Base-by-base conservation (phyloP, 371 early-diverging fungal species). In the Zychaea mexicana region DNA sequence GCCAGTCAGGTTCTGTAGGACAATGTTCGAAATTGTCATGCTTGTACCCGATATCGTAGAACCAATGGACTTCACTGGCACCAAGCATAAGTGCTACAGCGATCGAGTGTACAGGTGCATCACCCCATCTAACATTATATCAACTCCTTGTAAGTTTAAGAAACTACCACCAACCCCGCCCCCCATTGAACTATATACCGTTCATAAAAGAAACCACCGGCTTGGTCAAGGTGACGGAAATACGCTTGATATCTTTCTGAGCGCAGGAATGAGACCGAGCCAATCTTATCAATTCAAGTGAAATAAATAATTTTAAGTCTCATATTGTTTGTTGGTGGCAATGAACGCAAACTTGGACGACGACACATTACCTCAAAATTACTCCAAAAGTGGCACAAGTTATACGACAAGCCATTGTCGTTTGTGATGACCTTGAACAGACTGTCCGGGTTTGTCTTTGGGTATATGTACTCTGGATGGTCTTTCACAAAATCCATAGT, bases 31-130 rank as follows among this genome's bases (percentile, higher is more conserved):
- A 88, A 46, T 77, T 72, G 31, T 85, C 88, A 68, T 94, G 94
- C 33, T 80, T 79, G 68, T 95, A 95, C 6, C 94, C 95, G 59
- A 95, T 92, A 67, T 94, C 93, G 65, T 96, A 92, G 75, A 98
- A 98, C 78, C 91, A 96, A 67, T 96, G 96, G 22, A 97, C 85
- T 74, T 95, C 87, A 17, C 84, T 77, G 61, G 86, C 88, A 28
- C 85, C 79, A 26, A 97, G 72, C 84, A 96, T 85, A 68, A 98
- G 59, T 0, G 92, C 90, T 1, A 90, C 94, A 2, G 95, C 97
- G 52, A 99, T 80, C 6, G 95, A 93, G 67, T 97, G 99, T 2
- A 98, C 91, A 5, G 98, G 98, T 15, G 98, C 98, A 85, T 98
- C 98, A 19, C 98, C 98, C 98, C 98, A 98, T 39, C 83, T 75